A percentile compares a stretch with the other conserved stretches of the same genome.
These are phyloP conservation scores for Epithele typhae DNA, from an alignment of 768 basidiomycete species.

Conservation along the genomic window DNA sequence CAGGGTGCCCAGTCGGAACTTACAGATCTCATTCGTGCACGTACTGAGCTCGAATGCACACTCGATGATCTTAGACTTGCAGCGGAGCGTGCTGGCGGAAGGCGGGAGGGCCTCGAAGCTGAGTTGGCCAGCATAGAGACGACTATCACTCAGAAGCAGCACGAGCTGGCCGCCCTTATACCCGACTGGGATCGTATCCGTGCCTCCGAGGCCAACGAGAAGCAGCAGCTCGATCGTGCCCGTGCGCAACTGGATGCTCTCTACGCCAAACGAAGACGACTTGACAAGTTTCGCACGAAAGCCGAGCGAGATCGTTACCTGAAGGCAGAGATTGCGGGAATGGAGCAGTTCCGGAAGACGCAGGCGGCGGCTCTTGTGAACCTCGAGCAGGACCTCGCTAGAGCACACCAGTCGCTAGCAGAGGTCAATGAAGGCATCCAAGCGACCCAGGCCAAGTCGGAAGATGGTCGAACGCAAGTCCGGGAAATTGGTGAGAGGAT, in stretches of 20 bases:
- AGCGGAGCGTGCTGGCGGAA: conserved; percentile 58
- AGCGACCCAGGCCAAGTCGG: conserved; percentile 52
- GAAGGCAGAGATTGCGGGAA: conserved; percentile 68
- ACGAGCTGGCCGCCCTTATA: conserved; percentile 52
- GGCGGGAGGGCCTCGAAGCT: conserved; percentile 54
- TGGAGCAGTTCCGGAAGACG: conserved; percentile 54
- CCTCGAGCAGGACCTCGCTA: conserved; percentile 46
- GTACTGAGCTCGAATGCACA: conserved; percentile 83
- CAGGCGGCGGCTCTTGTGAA: conserved; percentile 55
- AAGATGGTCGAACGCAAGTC: conserved; percentile 57
- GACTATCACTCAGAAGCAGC: conserved; percentile 62
- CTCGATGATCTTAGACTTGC: conserved; percentile 73
- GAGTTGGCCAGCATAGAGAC: conserved; percentile 60
- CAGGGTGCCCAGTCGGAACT: conserved; percentile 80
- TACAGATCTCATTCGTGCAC: conserved; percentile 77
- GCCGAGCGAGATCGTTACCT: conserved; percentile 82
- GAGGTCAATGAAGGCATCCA: conserved; percentile 59
- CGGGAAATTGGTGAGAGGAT: conserved; percentile 61
- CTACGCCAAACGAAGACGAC: conserved; percentile 88
- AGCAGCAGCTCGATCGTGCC: conserved; percentile 68
- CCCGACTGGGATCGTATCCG: conserved; percentile 70
- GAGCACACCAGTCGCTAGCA: conserved; percentile 41
- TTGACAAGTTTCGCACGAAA: conserved; percentile 78
- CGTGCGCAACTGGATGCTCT: conserved; percentile 68
- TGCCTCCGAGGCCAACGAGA: conserved; percentile 46